Percentiles rank a stretch among this genome's conserved stretches.
Conservation (phyloP, 306 rosid genomes). For the Vigna angularis region DNA sequence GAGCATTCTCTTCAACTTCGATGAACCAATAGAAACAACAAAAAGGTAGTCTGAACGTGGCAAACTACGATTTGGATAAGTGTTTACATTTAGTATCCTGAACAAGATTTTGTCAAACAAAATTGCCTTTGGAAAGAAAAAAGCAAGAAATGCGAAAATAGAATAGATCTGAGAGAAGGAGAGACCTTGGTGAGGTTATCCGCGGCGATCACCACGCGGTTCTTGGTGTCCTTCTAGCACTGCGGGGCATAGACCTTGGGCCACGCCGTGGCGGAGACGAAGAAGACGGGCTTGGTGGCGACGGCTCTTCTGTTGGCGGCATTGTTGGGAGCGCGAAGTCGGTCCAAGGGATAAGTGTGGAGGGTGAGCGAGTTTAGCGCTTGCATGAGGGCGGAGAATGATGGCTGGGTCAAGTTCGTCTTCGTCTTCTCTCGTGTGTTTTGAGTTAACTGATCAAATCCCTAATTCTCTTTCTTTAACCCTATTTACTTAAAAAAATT, state of each 20-base stretch:
- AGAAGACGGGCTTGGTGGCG: conserved; percentile 44
- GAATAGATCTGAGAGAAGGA: background rate
- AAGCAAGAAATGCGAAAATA: background rate
- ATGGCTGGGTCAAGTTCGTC: no score
- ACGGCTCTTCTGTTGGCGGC: background rate
- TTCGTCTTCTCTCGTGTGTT: no score
- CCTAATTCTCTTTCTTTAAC: no score
- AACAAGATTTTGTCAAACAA: background rate
- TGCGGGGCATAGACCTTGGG: conserved; percentile 65
- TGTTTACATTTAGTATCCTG: background rate
- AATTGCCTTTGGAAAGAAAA: background rate
- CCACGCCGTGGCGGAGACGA: conserved; percentile 55
- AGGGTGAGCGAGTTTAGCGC: background rate
- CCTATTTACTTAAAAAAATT: no score
- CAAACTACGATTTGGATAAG: no score
- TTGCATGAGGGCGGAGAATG: conserved; percentile 26
- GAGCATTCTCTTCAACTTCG: no score
- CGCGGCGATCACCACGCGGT: conserved; percentile 87
- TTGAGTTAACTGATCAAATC: no score
- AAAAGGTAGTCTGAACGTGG: background rate
- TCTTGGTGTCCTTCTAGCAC: conserved; percentile 88
- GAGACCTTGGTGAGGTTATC: conserved; percentile 69
- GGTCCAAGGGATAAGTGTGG: conserved; percentile 2
- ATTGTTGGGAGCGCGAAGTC: background rate
- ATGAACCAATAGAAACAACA: no score